These are phyloP conservation scores for Coemansia sp. DNA, from an alignment of 192 early-diverging fungal species.

Conservation along the genomic window DNA sequence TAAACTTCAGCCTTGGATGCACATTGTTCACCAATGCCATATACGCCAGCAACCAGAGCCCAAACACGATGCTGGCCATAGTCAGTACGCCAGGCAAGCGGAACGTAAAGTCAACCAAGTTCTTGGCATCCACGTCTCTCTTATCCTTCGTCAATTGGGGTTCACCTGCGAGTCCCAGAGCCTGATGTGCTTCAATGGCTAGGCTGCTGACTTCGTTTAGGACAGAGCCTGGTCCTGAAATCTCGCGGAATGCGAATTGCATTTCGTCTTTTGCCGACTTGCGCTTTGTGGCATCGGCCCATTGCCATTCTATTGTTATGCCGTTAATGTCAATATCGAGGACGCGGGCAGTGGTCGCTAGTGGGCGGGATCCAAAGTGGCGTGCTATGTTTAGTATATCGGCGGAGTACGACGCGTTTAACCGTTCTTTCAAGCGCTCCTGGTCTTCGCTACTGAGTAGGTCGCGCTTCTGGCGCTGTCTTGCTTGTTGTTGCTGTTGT, in stretches of 20 bases:
- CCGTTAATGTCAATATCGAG: constrained; percentile 29
- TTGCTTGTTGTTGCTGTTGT: constrained; percentile 1
- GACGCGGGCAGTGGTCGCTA: constrained; percentile 8
- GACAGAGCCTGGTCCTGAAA: constrained; percentile 19
- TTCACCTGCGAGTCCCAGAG: constrained; percentile 8
- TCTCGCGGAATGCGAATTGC: constrained; percentile 38
- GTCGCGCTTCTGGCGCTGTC: constrained; percentile 8
- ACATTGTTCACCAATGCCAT: constrained; percentile 9
- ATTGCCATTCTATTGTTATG: constrained; percentile 37
- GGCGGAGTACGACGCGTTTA: constrained; percentile 20
- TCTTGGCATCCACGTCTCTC: constrained; percentile 12
- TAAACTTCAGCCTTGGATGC: constrained; percentile 22
- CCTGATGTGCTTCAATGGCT: constrained; percentile 25
- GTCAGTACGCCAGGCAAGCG: not conserved
- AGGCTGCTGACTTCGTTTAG: constrained; percentile 32
- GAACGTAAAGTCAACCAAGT: constrained; percentile 30
- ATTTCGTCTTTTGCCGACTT: constrained; percentile 27
- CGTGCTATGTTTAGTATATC: constrained; percentile 27
- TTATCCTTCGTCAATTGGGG: constrained; percentile 19
- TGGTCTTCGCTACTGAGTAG: constrained; percentile 6
- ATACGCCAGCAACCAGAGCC: constrained; percentile 1
- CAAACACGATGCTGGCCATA: constrained; percentile 16
- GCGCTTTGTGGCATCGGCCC: not conserved
- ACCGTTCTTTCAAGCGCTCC: constrained; percentile 15
- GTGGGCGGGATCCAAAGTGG: constrained; percentile 27